A percentile compares a stretch with the other conserved stretches of the same genome.
Evolutionary conservation across 1,139 yeast genomes (phyloP).

Genomic region (Lodderomyces pseudojiufengensis): DNA sequence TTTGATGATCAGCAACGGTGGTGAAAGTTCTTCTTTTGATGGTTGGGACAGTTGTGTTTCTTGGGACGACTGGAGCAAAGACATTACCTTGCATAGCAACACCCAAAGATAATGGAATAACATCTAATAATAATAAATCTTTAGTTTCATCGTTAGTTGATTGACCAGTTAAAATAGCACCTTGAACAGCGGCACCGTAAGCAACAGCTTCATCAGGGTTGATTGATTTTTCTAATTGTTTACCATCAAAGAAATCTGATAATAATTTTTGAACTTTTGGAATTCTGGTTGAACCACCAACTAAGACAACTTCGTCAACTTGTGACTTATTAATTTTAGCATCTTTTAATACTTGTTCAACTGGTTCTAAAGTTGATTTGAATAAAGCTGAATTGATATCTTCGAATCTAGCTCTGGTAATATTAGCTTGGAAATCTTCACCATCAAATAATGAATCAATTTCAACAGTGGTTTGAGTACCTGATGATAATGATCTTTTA

Average conservation of each 20-base stretch:
- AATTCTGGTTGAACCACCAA: slow-evolving; percentile 99
- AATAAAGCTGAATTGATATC: slow-evolving; percentile 93
- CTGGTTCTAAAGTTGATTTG: slow-evolving; percentile 96
- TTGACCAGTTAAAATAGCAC: slow-evolving; percentile 98
- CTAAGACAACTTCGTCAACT: slow-evolving; percentile 94
- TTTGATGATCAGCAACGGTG: slow-evolving; percentile 99
- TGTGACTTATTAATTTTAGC: slow-evolving; percentile 85
- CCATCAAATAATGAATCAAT: slow-evolving; percentile 96
- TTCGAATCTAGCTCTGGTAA: slow-evolving; percentile 99
- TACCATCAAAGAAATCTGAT: slow-evolving; percentile 97
- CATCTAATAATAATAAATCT: slow-evolving; percentile 96
- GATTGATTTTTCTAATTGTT: slow-evolving; percentile 92
- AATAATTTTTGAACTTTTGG: slow-evolving; percentile 98
- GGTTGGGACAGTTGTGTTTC: slow-evolving; percentile 99
- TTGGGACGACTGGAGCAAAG: slow-evolving; percentile 98
- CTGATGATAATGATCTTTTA: slow-evolving; percentile 96
- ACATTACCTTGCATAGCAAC: slow-evolving; percentile 99
- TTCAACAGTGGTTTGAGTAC: slow-evolving; percentile 94
- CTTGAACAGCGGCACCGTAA: slow-evolving; percentile 99
- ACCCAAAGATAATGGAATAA: slow-evolving; percentile 98
- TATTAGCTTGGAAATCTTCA: slow-evolving; percentile 92
- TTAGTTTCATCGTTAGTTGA: slow-evolving; percentile 96
- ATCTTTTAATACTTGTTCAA: slow-evolving; percentile 96
- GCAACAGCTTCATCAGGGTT: slow-evolving; percentile 99
- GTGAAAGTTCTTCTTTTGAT: slow-evolving; percentile 99